Evolutionary conservation across 768 basidiomycete species (phyloP).

Genomic region (Tylopilus plumbeoviolaceoides): DNA sequence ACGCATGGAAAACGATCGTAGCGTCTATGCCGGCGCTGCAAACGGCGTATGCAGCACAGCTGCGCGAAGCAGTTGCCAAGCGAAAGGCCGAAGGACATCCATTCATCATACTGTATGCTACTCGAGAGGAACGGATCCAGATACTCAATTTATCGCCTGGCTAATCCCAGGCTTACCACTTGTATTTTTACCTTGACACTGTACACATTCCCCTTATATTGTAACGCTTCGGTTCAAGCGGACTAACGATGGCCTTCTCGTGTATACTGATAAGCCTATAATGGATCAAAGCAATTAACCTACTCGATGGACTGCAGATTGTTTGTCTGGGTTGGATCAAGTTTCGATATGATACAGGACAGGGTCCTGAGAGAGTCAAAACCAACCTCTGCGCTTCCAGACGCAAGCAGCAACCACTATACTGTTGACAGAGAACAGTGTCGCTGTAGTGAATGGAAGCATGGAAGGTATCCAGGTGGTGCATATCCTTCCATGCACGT

Average conservation of each 20-base stretch:
- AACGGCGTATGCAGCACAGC: constrained; percentile 58
- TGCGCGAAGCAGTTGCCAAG: constrained; percentile 63
- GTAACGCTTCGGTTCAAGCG: not conserved
- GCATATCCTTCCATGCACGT: too few relatives aligned
- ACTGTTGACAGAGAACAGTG: too few relatives aligned
- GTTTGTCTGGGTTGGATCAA: too few relatives aligned
- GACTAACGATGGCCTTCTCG: not conserved
- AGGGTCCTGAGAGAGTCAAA: too few relatives aligned
- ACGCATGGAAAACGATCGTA: constrained; percentile 61
- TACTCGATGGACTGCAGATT: too few relatives aligned
- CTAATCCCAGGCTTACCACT: not conserved
- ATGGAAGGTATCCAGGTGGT: too few relatives aligned
- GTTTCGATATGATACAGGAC: too few relatives aligned
- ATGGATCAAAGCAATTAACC: too few relatives aligned
- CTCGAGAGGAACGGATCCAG: constrained; percentile 66
- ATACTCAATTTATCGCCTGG: constrained; percentile 42
- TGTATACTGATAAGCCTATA: too few relatives aligned
- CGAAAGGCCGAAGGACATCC: constrained; percentile 59
- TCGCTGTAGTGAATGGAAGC: too few relatives aligned
- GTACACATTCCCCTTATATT: not conserved
- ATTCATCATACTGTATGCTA: constrained; percentile 61
- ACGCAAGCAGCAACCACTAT: too few relatives aligned
- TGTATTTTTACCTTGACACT: not conserved
- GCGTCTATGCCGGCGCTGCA: constrained; percentile 53
- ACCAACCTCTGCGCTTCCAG: too few relatives aligned